Percentiles rank a stretch among this genome's conserved stretches.
phyloP scores from a whole-genome alignment of 495 filamentous ascomycete species.

The Paragyromitra xinjiangensis region DNA sequence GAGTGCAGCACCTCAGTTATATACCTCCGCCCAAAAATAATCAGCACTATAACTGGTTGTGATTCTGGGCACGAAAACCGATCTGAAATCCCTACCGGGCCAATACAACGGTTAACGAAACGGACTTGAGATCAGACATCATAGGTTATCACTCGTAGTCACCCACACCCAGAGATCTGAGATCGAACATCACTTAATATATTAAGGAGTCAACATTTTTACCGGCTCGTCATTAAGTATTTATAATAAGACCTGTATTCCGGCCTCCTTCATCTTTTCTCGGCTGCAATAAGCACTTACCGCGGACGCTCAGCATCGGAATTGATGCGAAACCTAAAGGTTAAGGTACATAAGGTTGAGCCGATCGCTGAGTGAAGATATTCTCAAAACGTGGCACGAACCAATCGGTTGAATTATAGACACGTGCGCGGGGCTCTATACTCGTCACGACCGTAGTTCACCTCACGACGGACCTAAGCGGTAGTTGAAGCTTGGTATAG shows the following conservation, averaged over 20 bases:
- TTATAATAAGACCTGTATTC: conserved; percentile 17
- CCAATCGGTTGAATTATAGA: conserved; percentile 22
- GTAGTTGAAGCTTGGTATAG: conserved; percentile 14
- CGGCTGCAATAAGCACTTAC: not conserved
- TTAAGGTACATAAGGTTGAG: not conserved
- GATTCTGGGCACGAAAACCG: conserved; percentile 27
- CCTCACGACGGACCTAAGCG: not conserved
- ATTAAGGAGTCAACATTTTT: conserved; percentile 39
- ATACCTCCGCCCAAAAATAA: conserved; percentile 26
- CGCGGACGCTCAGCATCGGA: not conserved
- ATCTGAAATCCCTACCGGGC: conserved; percentile 42
- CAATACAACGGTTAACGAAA: conserved; percentile 32
- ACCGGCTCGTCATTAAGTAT: conserved; percentile 46
- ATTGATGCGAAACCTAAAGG: conserved; percentile 7
- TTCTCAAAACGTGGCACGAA: conserved; percentile 44
- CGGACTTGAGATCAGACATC: conserved; percentile 11
- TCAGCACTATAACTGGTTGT: conserved; percentile 28
- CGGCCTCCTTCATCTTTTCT: conserved; percentile 1
- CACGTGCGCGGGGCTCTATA: conserved; percentile 8
- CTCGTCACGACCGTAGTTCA: conserved; percentile 1
- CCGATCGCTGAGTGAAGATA: conserved; percentile 14
- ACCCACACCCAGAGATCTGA: conserved; percentile 11
- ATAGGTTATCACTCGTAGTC: conserved; percentile 33
- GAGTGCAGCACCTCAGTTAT: conserved; percentile 26
- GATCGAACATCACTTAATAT: conserved; percentile 31